Evolutionary conservation across 257 asterid genomes (phyloP).

Genomic region (Solanum virginianum): DNA sequence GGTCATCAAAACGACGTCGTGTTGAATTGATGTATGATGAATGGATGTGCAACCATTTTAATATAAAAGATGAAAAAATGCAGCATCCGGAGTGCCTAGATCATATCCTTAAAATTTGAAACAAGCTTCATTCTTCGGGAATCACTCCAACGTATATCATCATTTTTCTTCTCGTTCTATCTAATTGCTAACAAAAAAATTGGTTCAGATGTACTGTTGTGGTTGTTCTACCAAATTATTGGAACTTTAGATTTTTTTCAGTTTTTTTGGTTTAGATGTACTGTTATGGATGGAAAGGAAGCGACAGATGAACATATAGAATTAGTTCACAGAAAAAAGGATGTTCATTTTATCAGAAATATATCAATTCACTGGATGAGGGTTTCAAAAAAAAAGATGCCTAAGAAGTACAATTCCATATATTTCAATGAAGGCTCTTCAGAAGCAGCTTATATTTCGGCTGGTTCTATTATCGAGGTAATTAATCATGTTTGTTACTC

Average conservation of each 20-base stretch:
- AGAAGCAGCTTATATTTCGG: conserved; percentile 84
- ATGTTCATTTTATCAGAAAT: conserved; percentile 33
- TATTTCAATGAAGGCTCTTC: conserved; percentile 85
- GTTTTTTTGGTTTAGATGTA: conserved; percentile 36
- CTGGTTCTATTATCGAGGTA: conserved; percentile 83
- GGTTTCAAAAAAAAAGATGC: conserved; percentile 28
- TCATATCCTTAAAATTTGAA: conserved; percentile 72
- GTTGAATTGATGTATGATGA: conserved; percentile 74
- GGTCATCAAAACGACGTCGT: conserved; percentile 16
- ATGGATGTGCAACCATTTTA: conserved; percentile 65
- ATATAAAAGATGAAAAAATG: conserved; percentile 20
- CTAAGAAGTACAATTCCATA: conserved; percentile 55
- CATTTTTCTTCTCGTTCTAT: too few species aligned
- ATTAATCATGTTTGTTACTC: background rate
- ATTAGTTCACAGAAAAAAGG: too few species aligned
- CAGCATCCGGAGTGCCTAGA: conserved; percentile 66
- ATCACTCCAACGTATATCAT: background rate
- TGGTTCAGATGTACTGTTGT: too few species aligned
- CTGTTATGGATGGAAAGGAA: too few species aligned
- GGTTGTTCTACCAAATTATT: too few species aligned
- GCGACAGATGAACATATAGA: too few species aligned
- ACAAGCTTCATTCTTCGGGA: conserved; percentile 54
- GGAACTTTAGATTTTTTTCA: background rate
- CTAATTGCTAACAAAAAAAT: too few species aligned
- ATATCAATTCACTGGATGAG: conserved; percentile 35